phyloP scores from a whole-genome alignment of 1,284 basidiomycete genomes.

The Rhodotorula sp. region DNA sequence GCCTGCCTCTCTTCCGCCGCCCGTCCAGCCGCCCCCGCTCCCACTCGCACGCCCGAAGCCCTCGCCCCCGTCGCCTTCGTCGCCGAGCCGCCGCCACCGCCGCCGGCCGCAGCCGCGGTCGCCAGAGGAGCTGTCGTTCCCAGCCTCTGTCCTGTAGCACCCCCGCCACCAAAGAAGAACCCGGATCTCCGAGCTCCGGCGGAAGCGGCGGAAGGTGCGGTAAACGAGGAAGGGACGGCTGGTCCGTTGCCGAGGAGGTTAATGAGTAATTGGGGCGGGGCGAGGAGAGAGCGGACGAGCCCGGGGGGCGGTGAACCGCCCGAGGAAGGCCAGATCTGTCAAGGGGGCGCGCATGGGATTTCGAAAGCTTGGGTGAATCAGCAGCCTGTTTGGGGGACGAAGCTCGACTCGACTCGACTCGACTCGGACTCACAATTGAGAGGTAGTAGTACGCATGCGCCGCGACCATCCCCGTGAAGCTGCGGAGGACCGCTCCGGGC shows the following conservation, averaged over 20 bases:
- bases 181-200: neutral
- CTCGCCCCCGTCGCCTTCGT: neutral
- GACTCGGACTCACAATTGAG: slow-evolving; percentile 23
- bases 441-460: slow-evolving; percentile 61
- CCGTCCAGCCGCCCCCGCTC: slow-evolving; percentile 1
- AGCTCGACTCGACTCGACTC: neutral
- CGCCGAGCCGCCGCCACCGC: neutral
- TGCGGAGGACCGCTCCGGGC: slow-evolving; percentile 58
- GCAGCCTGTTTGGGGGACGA: neutral
- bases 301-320: slow-evolving; percentile 5
- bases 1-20: slow-evolving; percentile 12
- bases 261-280: slow-evolving; percentile 27
- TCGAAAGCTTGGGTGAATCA: no score
- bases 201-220: neutral
- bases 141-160: neutral
- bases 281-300: slow-evolving; percentile 11
- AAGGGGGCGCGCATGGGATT: neutral
- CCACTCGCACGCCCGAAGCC: neutral
- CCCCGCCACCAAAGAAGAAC: neutral
- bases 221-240: slow-evolving; percentile 10
- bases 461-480: slow-evolving; percentile 67
- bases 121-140: neutral
- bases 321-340: slow-evolving; percentile 28
- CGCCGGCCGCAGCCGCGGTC: no score
- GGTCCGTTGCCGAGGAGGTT: slow-evolving; percentile 25